Base-by-base conservation (phyloP, 495 filamentous ascomycete genomes). In the Penicillium herquei region DNA sequence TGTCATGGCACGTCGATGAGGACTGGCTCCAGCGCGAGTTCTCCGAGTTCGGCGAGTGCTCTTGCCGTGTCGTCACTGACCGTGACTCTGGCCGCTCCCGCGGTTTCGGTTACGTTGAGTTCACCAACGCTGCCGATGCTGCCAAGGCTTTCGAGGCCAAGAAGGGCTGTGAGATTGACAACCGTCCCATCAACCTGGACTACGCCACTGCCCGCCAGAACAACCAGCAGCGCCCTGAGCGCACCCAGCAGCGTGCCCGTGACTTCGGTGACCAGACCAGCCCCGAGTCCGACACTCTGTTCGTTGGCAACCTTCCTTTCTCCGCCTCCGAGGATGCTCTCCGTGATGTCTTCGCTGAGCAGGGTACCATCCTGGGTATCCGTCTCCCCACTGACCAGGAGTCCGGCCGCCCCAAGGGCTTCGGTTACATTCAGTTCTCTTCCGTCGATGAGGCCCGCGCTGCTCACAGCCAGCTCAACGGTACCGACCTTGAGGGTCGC, bases 81-180 rank as follows among this genome's bases (percentile, higher is more conserved):
- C 84, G 86, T 64, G 86, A 85, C 26, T 82, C 79, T 66, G 89
- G 89, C 55, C 89, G 90, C 63, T 96, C 93, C 66, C 92, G 90
- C 72, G 94, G 94, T 59, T 98, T 95, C 74, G 94, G 95, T 60
- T 98, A 97, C 69, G 91, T 97, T 58, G 94, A 98, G 77, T 98
- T 91, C 75, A 76, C 78, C 64, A 83, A 75, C 54, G 74, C 81
- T 59, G 83, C 82, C 43, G 79, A 82, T 68, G 90, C 90, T 26
- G 80, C 85, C 62, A 86, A 87, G 71, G 95, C 95, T 58, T 84
- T 87, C 56, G 81, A 85, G 50, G 87, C 78, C 59, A 96, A 89
- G 90, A 87, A 89, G 69, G 91, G 84, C 51, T 69, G 82, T 50
- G 83, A 89, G 54, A 75, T 98, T 54, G 92, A 98, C 66, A 90